Evolutionary conservation across 2,329 filamentous ascomycete species (phyloP), one percentile per base, ranked within the genome.

Genomic region (Fusarium virguliforme): DNA sequence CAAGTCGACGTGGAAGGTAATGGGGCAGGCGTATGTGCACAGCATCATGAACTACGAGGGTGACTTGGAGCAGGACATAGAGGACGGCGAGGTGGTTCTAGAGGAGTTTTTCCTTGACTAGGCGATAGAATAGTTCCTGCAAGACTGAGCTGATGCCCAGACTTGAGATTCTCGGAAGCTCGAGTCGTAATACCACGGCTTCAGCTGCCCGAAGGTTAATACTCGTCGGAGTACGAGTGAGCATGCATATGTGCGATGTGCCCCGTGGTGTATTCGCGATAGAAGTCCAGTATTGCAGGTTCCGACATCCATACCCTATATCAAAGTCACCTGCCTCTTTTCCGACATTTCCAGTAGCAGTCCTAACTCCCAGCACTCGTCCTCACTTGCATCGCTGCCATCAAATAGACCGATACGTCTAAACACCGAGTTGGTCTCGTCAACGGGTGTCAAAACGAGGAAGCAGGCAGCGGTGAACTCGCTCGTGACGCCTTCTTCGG

Each of bases 71-170:
- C 54, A 51, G 10, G 64, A 66, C 22, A 66, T 66, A 18, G 10
- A 46, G 8, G 12, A 9, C 6, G 55, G 60, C 1, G 30, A 26
- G 46, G 55, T 63, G 3, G 32, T 51, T 34, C 15, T 66, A 1
- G n/a, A 63, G 18, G 64, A 66, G 10, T 66, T 51, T n/a, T 41
- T 64, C 26, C 54, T 66, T 6, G 64, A 66, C 8, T 66, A 30
- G 40, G 6, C n/a, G 18, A n/a, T 3, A 12, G 3, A 35, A 10
- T 4, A 35, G 32, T 35, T 8, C 8, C 28, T 30, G 18, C 18
- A 18, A 18, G 18, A 18, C 18, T 18, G 18, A 18, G 18, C 18
- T 18, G 18, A 18, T 18, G 18, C 18, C 18, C 18, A 18, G 18
- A 18, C 18, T 18, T 18, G 18, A 18, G 18, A 18, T 18, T 18